Base-by-base conservation (phyloP, 345 rosid genomes). In the Balakata baccata region DNA sequence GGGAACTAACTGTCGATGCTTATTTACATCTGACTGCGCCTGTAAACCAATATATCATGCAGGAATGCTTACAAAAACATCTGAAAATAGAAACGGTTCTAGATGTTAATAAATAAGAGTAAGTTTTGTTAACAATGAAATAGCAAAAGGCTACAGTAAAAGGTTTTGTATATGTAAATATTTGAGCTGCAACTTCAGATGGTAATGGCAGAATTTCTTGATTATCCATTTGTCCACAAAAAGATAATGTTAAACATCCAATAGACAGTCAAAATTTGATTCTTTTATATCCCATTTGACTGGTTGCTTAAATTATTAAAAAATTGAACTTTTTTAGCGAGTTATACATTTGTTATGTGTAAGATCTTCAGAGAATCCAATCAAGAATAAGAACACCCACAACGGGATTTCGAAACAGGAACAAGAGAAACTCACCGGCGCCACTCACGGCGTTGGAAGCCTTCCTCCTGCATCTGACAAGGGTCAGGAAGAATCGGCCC, bases 401-500 rank as follows among this genome's bases (percentile, higher is more conserved):
- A 43, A 43, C 47, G 1, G 47, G 47, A 43, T 43, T 43, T 1
- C 47, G 5, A 17, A 47, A 25, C 12, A 17, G 10, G 18, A 47
- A 14, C 12, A 1, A 18, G 7, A 47, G 41, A 61, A 45, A 46
- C 71, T 64, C 37, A 77, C 81, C 73, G 61, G 69, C 82, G 79
- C 82, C 82, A 79, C 45, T 79, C 73, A n/a, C 82, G 75, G 6
- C 72, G 59, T 17, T 71, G 57, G 11, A 53, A 16, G 1, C 76
- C 75, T 41, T 74, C 75, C 62, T 79, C 82, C 61, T 22, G 67
- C 82, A 79, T 79, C 72, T 70, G 29, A 45, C 13, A 46, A 1
- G 78, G 79, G 8, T 71, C 78, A 11, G 78, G 82, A 64, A 79
- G 72, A 51, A 59, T 13, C 7, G 73, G 82, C 57, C 78, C 79